These are phyloP conservation scores for Chlorophyllum brunneum DNA, from an alignment of 768 basidiomycete species.

Conservation along the genomic window DNA sequence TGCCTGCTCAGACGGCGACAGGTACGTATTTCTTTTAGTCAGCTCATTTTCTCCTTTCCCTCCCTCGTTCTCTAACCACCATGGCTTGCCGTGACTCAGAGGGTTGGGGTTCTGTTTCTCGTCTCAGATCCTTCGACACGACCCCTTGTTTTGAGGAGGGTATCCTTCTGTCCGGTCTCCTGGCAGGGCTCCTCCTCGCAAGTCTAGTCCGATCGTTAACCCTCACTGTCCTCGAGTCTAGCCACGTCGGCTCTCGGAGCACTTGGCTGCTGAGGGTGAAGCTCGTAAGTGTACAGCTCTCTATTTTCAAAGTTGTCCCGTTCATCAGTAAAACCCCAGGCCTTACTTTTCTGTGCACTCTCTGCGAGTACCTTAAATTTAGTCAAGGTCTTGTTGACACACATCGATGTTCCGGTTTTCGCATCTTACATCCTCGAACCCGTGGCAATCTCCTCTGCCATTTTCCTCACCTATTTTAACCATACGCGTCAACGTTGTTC, in stretches of 20 bases:
- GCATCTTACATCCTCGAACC: conserved; percentile 58
- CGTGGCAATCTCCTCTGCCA: conserved; percentile 42
- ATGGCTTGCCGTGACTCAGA: conserved; percentile 48
- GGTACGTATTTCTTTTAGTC: neutral
- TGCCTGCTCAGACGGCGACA: too few relatives aligned
- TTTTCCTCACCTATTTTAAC: conserved; percentile 57
- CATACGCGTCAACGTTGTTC: conserved; percentile 70
- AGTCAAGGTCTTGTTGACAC: conserved; percentile 31
- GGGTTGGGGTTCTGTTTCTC: conserved; percentile 64
- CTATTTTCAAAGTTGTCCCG: neutral
- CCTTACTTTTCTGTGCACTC: conserved; percentile 43
- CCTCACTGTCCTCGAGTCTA: conserved; percentile 20
- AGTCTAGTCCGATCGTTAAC: conserved; percentile 33
- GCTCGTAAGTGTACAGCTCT: conserved; percentile 46
- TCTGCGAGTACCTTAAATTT: conserved; percentile 42
- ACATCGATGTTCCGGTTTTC: conserved; percentile 37
- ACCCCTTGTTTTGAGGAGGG: conserved; percentile 84
- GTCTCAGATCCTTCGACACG: conserved; percentile 61
- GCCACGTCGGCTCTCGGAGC: conserved; percentile 43
- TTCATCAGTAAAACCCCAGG: conserved; percentile 31
- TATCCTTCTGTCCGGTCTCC: conserved; percentile 50
- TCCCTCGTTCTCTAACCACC: conserved; percentile 29
- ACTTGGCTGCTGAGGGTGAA: conserved; percentile 53
- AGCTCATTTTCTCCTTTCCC: conserved; percentile 1
- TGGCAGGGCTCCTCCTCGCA: conserved; percentile 41